phyloP scores from a whole-genome alignment of 257 asterid species.

The Nicotiana tabacum region DNA sequence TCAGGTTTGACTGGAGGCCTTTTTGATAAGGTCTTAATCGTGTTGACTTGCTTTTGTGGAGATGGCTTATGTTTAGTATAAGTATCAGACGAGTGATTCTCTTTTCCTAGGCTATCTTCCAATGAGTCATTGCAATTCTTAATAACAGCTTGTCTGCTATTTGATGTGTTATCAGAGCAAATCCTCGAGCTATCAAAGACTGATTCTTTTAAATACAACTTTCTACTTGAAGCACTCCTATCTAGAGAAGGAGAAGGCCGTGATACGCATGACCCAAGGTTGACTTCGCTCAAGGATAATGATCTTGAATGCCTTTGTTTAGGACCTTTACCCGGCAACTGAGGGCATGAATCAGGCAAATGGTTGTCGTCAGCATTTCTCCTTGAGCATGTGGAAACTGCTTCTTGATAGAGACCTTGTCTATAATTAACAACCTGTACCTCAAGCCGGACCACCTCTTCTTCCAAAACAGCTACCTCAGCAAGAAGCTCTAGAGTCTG shows the following conservation, averaged over 20 bases:
- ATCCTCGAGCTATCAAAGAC: constrained; percentile 16
- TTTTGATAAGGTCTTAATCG: constrained; percentile 18
- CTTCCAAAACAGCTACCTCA: constrained; percentile 94
- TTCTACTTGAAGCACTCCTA: constrained; percentile 49
- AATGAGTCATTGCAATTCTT: constrained; percentile 14
- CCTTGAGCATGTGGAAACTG: constrained; percentile 43
- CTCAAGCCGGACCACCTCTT: constrained; percentile 84
- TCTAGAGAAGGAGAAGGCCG: constrained; percentile 30
- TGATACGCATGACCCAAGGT: constrained; percentile 23
- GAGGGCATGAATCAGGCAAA: constrained; percentile 13
- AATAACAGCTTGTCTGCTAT: constrained; percentile 20
- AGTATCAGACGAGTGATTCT: constrained; percentile 23
- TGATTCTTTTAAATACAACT: constrained; percentile 18
- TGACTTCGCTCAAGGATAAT: constrained; percentile 48
- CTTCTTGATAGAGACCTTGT: constrained; percentile 67
- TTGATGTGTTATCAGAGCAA: constrained; percentile 14
- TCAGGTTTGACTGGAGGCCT: constrained; percentile 29
- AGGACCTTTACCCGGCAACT: constrained; percentile 7
- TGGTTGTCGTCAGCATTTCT: constrained; percentile 19
- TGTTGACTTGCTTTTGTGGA: constrained; percentile 22
- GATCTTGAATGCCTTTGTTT: constrained; percentile 58
- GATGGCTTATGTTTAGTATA: constrained; percentile 21
- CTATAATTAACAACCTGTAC: constrained; percentile 59
- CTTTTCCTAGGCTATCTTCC: constrained; percentile 26
- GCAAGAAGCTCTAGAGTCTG: constrained; percentile 90